A percentile compares a stretch with the other conserved stretches of the same genome.
These are phyloP conservation scores for Colletotrichum sp. DNA, from an alignment of 2,329 filamentous ascomycete genomes.

Conservation along the genomic window DNA sequence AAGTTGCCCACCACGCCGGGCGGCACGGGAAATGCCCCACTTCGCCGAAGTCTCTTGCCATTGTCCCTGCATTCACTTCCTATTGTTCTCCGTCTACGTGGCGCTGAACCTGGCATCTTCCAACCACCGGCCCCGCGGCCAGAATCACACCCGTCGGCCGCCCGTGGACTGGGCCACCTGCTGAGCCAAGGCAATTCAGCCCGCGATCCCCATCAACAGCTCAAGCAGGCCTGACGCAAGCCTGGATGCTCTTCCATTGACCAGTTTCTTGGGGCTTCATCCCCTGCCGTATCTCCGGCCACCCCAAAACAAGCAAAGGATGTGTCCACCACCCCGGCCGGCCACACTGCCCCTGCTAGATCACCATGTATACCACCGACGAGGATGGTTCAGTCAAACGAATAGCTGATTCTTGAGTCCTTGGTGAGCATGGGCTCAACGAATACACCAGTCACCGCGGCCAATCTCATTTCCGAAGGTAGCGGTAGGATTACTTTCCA, in stretches of 20 bases:
- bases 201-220: neutral
- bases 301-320: neutral
- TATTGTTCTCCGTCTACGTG: slow-evolving; percentile 16
- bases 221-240: neutral
- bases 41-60: neutral
- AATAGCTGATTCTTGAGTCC: neutral
- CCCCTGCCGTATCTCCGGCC: neutral
- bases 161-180: neutral
- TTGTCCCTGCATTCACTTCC: neutral
- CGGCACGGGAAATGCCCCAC: neutral
- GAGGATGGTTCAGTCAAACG: neutral
- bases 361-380: neutral
- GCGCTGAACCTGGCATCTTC: neutral
- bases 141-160: neutral
- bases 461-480: neutral
- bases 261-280: neutral
- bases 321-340: neutral
- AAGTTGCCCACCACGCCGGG: neutral
- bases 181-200: neutral
- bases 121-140: neutral
- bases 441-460: neutral
- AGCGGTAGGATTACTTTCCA: neutral
- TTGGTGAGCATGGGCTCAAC: neutral
- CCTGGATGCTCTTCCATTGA: neutral
- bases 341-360: neutral